Percentiles rank a stretch among this genome's conserved stretches.
These are phyloP conservation scores for Scheffersomyces titani DNA, from an alignment of 1,139 yeast species.

Conservation along the genomic window DNA sequence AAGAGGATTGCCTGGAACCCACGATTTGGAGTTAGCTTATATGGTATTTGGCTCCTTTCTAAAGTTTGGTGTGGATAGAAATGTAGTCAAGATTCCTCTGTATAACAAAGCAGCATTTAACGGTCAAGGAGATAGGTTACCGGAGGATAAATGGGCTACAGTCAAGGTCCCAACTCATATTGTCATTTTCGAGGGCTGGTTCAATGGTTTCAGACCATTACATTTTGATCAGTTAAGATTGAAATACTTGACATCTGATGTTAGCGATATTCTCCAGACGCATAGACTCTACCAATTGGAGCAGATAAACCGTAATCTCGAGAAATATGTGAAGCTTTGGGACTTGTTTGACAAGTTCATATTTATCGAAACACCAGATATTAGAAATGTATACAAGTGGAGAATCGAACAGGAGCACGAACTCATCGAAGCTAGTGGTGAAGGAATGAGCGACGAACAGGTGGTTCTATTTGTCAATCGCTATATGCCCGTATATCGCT, in stretches of 20 bases:
- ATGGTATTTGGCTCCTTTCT: slow-evolving; percentile 20
- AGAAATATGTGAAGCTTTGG: slow-evolving; percentile 59
- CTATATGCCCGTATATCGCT: slow-evolving; percentile 81
- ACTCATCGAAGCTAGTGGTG: slow-evolving; percentile 53
- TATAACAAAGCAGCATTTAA: slow-evolving; percentile 75
- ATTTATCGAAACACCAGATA: slow-evolving; percentile 58
- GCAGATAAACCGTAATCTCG: slow-evolving; percentile 51
- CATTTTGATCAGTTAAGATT: slow-evolving; percentile 19
- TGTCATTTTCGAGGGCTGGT: slow-evolving; percentile 92
- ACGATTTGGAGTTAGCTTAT: slow-evolving; percentile 57
- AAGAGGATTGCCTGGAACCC: slow-evolving; percentile 94
- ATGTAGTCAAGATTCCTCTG: slow-evolving; percentile 50
- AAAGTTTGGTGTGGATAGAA: slow-evolving; percentile 9
- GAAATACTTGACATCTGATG: slow-evolving; percentile 21
- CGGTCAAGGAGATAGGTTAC: slow-evolving; percentile 80
- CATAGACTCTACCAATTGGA: slow-evolving; percentile 31
- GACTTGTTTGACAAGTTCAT: slow-evolving; percentile 58
- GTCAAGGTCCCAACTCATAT: slow-evolving; percentile 53
- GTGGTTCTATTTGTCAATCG: slow-evolving; percentile 72
- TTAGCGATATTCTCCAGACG: slow-evolving; percentile 19
- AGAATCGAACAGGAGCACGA: slow-evolving; percentile 82
- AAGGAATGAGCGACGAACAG: slow-evolving; percentile 77
- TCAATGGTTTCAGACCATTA: slow-evolving; percentile 68
- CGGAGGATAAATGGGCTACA: slow-evolving; percentile 35
- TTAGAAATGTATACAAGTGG: slow-evolving; percentile 76